Conservation (phyloP, 2,329 filamentous ascomycete species). For the Lojkania enalia region DNA sequence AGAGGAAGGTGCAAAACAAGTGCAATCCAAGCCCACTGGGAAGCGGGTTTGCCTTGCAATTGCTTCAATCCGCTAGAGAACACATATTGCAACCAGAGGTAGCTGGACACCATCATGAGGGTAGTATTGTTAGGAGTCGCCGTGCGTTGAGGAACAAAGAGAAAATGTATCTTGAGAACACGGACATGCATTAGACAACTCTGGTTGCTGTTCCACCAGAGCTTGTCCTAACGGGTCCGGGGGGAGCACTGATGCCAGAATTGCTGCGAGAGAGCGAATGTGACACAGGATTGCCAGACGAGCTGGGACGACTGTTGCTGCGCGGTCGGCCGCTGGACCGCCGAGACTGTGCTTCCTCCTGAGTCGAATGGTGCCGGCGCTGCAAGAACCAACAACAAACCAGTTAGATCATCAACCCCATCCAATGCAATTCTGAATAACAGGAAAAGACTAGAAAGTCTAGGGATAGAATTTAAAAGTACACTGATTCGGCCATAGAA, state of each 20-base stretch:
- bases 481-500: slow-evolving; percentile 46
- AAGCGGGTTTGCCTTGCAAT: no score
- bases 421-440: slow-evolving; percentile 41
- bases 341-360: slow-evolving; percentile 40
- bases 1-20: no score
- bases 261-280: slow-evolving; percentile 27
- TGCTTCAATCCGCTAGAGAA: no score
- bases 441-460: slow-evolving; percentile 36
- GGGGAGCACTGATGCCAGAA: slow-evolving; percentile 26
- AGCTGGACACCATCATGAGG: no score
- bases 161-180: neutral
- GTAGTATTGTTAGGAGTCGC: no score
- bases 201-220: slow-evolving; percentile 37
- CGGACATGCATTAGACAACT: slow-evolving; percentile 20
- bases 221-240: slow-evolving; percentile 34
- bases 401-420: slow-evolving; percentile 47
- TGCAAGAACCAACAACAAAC: slow-evolving; percentile 43
- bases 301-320: slow-evolving; percentile 46
- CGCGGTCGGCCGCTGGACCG: slow-evolving; percentile 42
- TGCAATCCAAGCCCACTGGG: no score
- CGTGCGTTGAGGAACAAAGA: neutral
- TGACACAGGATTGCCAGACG: slow-evolving; percentile 34
- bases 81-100: no score
- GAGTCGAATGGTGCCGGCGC: slow-evolving; percentile 43
- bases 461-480: slow-evolving; percentile 48